Conservation (phyloP, 1,284 basidiomycete species). For the Singerocomus inundabilis region DNA sequence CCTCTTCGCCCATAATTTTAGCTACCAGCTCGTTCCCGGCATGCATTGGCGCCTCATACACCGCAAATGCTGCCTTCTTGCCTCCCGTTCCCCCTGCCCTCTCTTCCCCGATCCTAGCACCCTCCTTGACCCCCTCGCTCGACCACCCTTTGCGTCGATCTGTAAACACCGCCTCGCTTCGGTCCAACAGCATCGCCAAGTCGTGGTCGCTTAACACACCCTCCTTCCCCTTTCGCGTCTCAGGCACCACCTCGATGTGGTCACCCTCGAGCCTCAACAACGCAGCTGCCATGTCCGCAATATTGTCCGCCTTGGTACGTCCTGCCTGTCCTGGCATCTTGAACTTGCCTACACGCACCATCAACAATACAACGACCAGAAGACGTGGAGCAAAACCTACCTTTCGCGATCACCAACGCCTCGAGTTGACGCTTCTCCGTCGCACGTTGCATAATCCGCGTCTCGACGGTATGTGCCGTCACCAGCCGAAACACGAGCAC, state of each 20-base stretch:
- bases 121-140: constrained; percentile 20
- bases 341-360: constrained; percentile 64
- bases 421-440: constrained; percentile 94
- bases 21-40: constrained; percentile 74
- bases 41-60: constrained; percentile 73
- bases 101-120: constrained; percentile 16
- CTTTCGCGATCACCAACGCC: constrained; percentile 90
- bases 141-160: constrained; percentile 81
- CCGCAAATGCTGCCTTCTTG: constrained; percentile 73
- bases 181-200: constrained; percentile 78
- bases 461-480: constrained; percentile 90
- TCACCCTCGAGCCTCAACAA: constrained; percentile 83
- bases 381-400: constrained; percentile 59
- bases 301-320: constrained; percentile 53
- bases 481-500: constrained; percentile 98
- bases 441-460: constrained; percentile 94
- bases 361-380: background rate
- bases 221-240: constrained; percentile 60
- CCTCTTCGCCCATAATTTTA: constrained; percentile 60
- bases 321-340: constrained; percentile 57
- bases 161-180: constrained; percentile 76
- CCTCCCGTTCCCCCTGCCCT: constrained; percentile 24
- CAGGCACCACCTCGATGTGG: constrained; percentile 83
- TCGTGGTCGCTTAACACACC: constrained; percentile 82
- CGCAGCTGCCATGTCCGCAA: constrained; percentile 80